These are phyloP conservation scores for Phytophthora brassicae DNA, from an alignment of 352 stramenopile genomes.

Conservation along the genomic window DNA sequence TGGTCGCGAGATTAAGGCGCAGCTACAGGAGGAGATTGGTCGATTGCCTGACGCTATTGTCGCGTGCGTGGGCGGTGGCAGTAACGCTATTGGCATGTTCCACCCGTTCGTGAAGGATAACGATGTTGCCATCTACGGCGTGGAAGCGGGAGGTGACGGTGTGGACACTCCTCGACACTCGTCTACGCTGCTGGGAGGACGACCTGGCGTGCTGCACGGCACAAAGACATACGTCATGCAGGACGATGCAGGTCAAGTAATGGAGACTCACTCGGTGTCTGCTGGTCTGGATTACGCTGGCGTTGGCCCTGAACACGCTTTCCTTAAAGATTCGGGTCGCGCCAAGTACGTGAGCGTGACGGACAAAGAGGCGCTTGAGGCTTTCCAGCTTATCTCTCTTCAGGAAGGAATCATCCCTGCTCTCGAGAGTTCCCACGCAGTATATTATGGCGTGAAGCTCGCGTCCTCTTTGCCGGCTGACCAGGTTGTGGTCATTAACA, in stretches of 20 bases:
- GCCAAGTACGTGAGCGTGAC: conserved; percentile 97
- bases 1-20: conserved; percentile 92
- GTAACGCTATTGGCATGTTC: conserved; percentile 99
- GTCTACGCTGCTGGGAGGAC: conserved; percentile 93
- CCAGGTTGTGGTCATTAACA: conserved; percentile 97
- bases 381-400: conserved; percentile 94
- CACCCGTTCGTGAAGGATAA: conserved; percentile 95
- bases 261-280: conserved; percentile 95
- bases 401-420: conserved; percentile 98
- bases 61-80: conserved; percentile 97
- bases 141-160: conserved; percentile 96
- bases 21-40: conserved; percentile 95
- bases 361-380: conserved; percentile 96
- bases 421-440: conserved; percentile 95
- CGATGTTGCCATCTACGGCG: conserved; percentile 94
- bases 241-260: conserved; percentile 93
- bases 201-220: conserved; percentile 96
- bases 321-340: conserved; percentile 95
- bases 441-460: conserved; percentile 94
- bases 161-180: conserved; percentile 90
- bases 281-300: conserved; percentile 98
- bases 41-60: conserved; percentile 95
- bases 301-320: conserved; percentile 97
- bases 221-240: conserved; percentile 98
- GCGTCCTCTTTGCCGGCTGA: conserved; percentile 85